phyloP scores from a whole-genome alignment of 1,284 basidiomycete species.

The Schizophyllum commune region DNA sequence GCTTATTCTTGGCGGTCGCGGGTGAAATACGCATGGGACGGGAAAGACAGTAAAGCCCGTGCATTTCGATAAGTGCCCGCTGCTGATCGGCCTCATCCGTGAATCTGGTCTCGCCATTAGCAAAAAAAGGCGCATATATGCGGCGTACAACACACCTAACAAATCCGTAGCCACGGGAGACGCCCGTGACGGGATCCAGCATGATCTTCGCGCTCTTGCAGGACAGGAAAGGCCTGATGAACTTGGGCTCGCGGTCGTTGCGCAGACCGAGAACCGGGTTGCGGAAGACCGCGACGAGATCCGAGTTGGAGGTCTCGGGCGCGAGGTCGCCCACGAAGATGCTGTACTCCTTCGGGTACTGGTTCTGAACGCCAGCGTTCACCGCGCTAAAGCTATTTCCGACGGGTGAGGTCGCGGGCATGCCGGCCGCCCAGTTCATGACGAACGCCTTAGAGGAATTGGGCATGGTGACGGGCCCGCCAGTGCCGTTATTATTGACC shows the following conservation, averaged over 20 bases:
- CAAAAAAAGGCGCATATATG: background rate
- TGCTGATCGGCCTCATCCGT: slow-evolving; percentile 83
- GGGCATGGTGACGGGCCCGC: slow-evolving; percentile 57
- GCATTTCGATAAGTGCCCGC: slow-evolving; percentile 85
- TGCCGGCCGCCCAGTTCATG: slow-evolving; percentile 75
- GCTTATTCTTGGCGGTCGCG: slow-evolving; percentile 81
- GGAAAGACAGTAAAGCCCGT: slow-evolving; percentile 78
- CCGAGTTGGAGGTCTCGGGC: slow-evolving; percentile 84
- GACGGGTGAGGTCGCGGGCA: slow-evolving; percentile 34
- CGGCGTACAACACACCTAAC: slow-evolving; percentile 50
- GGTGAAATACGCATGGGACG: slow-evolving; percentile 85
- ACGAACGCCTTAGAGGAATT: slow-evolving; percentile 70
- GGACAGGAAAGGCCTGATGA: slow-evolving; percentile 78
- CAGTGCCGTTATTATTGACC: slow-evolving; percentile 41
- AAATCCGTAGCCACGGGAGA: slow-evolving; percentile 87
- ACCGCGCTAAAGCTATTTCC: slow-evolving; percentile 21
- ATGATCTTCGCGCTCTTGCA: slow-evolving; percentile 93
- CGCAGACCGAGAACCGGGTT: slow-evolving; percentile 77
- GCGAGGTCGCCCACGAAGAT: slow-evolving; percentile 89
- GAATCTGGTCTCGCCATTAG: slow-evolving; percentile 41
- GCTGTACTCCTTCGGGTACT: slow-evolving; percentile 77
- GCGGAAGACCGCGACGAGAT: slow-evolving; percentile 81
- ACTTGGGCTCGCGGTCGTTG: slow-evolving; percentile 74
- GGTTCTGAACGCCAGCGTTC: slow-evolving; percentile 28
- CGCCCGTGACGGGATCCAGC: slow-evolving; percentile 81